Evolutionary conservation across 1,284 basidiomycete genomes (phyloP).

Genomic region (Violaceomyces palustris): DNA sequence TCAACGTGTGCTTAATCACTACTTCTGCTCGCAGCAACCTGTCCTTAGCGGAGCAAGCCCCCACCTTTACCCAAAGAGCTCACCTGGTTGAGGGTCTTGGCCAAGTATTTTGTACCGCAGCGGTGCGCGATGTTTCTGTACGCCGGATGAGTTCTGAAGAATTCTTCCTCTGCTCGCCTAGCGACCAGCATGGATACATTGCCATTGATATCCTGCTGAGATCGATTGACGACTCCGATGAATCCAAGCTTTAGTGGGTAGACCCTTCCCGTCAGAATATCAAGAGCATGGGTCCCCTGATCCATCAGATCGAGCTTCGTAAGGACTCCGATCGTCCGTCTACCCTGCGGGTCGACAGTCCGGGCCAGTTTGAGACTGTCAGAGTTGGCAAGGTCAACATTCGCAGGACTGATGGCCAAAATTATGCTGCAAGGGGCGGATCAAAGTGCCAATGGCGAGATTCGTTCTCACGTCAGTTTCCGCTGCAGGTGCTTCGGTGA

Average conservation of each 20-base stretch:
- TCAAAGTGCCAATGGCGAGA: too few relatives aligned
- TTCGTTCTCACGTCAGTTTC: too few relatives aligned
- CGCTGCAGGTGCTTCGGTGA: too few relatives aligned
- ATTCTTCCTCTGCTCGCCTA: slow-evolving; percentile 78
- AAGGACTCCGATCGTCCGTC: slow-evolving; percentile 89
- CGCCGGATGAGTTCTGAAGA: slow-evolving; percentile 81
- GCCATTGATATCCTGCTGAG: slow-evolving; percentile 93
- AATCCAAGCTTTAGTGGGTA: slow-evolving; percentile 97
- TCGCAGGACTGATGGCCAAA: slow-evolving; percentile 90
- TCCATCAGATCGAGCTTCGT: slow-evolving; percentile 99
- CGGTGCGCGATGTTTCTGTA: slow-evolving; percentile 96
- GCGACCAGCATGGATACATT: slow-evolving; percentile 83
- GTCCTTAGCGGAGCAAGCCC: too few relatives aligned
- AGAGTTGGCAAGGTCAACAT: slow-evolving; percentile 97
- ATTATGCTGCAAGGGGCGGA: too few relatives aligned
- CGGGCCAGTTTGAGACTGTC: slow-evolving; percentile 95
- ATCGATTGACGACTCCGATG: slow-evolving; percentile 93
- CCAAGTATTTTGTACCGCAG: slow-evolving; percentile 91
- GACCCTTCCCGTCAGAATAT: slow-evolving; percentile 89
- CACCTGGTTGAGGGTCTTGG: slow-evolving; percentile 86
- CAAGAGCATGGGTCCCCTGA: slow-evolving; percentile 92
- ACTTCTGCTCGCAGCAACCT: too few relatives aligned
- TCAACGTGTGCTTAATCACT: too few relatives aligned
- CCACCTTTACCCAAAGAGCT: background rate
- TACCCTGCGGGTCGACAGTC: slow-evolving; percentile 87